Conservation (phyloP, 2,329 filamentous ascomycete genomes). For the Exophiala sp. region DNA sequence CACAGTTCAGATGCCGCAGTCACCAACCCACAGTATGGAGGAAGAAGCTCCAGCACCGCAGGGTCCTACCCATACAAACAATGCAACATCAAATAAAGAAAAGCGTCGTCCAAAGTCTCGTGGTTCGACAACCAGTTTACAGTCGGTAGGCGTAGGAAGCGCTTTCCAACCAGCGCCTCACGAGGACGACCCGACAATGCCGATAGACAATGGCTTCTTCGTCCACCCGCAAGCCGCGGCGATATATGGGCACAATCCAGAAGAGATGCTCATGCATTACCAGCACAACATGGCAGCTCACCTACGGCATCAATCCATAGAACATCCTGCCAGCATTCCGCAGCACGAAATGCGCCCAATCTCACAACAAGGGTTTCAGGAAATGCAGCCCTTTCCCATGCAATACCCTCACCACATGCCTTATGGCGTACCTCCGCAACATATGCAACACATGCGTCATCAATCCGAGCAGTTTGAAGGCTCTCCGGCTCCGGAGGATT, state of each 20-base stretch:
- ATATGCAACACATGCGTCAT: slow-evolving; percentile 32
- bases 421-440: slow-evolving; percentile 36
- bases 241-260: slow-evolving; percentile 18
- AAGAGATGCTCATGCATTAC: slow-evolving; percentile 26
- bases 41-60: slow-evolving; percentile 15
- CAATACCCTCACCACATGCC: slow-evolving; percentile 38
- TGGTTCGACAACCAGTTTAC: slow-evolving; percentile 47
- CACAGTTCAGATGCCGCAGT: slow-evolving; percentile 24
- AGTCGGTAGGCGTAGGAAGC: slow-evolving; percentile 37
- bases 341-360: slow-evolving; percentile 27
- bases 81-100: slow-evolving; percentile 19
- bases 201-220: slow-evolving; percentile 22
- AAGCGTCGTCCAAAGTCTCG: slow-evolving; percentile 42
- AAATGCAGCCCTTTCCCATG: slow-evolving; percentile 35
- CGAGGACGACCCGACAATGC: slow-evolving; percentile 19
- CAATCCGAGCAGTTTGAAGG: slow-evolving; percentile 34
- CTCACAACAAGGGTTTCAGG: slow-evolving; percentile 24
- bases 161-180: slow-evolving; percentile 30
- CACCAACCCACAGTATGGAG: slow-evolving; percentile 18
- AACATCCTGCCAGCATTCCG: slow-evolving; percentile 13
- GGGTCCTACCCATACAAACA: slow-evolving; percentile 15
- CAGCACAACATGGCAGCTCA: slow-evolving; percentile 21
- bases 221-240: slow-evolving; percentile 15
- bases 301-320: slow-evolving; percentile 18
- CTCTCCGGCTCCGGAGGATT: slow-evolving; percentile 40